Conservation (phyloP, 495 filamentous ascomycete species). For the Filosporella fistucella region DNA sequence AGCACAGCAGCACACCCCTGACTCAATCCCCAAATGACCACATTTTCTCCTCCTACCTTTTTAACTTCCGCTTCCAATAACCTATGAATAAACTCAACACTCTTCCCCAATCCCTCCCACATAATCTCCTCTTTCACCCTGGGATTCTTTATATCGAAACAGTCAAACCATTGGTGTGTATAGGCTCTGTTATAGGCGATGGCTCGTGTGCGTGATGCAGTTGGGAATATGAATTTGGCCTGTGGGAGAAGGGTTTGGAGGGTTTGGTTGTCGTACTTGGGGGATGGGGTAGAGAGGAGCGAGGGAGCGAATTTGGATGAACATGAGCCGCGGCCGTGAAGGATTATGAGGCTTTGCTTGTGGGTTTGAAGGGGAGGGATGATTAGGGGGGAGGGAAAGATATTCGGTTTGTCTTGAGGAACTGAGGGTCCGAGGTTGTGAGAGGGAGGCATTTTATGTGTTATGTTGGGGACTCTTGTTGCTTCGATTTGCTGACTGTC, state of each 20-base stretch:
- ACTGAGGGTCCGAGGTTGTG: too few species aligned
- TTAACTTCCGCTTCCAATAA: constrained; percentile 35
- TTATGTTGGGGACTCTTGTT: background rate
- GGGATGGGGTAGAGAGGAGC: constrained; percentile 24
- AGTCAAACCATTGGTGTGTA: constrained; percentile 55
- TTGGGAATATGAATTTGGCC: constrained; percentile 40
- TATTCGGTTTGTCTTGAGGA: too few species aligned
- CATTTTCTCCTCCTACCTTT: constrained; percentile 31
- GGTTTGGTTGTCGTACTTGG: constrained; percentile 3
- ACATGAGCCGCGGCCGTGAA: constrained; percentile 44
- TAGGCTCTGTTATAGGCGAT: constrained; percentile 36
- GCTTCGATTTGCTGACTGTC: background rate
- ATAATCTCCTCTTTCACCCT: constrained; percentile 29
- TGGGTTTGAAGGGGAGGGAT: constrained; percentile 20
- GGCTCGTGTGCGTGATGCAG: constrained; percentile 37
- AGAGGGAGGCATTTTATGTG: too few species aligned
- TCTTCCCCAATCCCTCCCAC: constrained; percentile 38
- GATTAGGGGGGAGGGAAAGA: constrained; percentile 10
- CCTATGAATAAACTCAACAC: constrained; percentile 31
- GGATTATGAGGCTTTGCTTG: constrained; percentile 39
- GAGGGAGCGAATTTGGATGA: constrained; percentile 28
- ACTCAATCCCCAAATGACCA: constrained; percentile 50
- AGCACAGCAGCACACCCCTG: constrained; percentile 50
- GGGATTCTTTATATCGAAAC: constrained; percentile 32
- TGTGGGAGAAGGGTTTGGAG: constrained; percentile 23